Base-by-base conservation (phyloP, 305 asterid genomes). In the Salvia sclarea region DNA sequence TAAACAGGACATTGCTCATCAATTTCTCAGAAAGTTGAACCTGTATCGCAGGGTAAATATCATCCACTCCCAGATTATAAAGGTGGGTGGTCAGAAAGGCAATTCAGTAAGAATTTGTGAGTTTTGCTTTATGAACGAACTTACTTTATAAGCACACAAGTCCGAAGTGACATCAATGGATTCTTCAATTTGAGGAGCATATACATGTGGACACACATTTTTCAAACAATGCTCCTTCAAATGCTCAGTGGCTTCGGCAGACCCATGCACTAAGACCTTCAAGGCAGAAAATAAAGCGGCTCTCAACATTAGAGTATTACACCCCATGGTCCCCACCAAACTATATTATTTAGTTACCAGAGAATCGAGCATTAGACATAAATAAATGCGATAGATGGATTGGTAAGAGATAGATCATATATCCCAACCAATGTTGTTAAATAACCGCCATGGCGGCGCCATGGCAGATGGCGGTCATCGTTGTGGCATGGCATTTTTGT, bases 231-330 rank as follows among this genome's bases (percentile, higher is more conserved):
- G 94, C 65, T 93, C 92, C 88, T 88, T 93, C 83, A 93, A 81
- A 84, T 90, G 97, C 80, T 90, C 98, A 2, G 98, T 93, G 80
- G 98, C 98, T 84, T 93, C 98, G 14, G 98, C 98, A 66, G 98
- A 90, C 76, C 96, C 98, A 75, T 93, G 98, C 81, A 93, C 98
- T 87, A 93, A 81, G 64, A 92, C 98, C 98, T 90, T 49, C 70
- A 77, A 69, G 80, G 20, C 52, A 40, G 72, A 78, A 77, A 78
- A 71, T 62, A 78, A 56, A 38, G 69, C n/a, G 47, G 31, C 71
- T 31, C 63, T 40, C 31, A 64, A 44, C 25, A 63, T 54, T 61
- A 59, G 43, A 35, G n/a, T n/a, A n/a, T n/a, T n/a, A n/a, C n/a
- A n/a, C n/a, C n/a, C n/a, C n/a, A n/a, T n/a, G n/a, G n/a, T n/a